These are phyloP conservation scores for Arthrobotrys iridis DNA, from an alignment of 2,329 filamentous ascomycete species.

Conservation along the genomic window DNA sequence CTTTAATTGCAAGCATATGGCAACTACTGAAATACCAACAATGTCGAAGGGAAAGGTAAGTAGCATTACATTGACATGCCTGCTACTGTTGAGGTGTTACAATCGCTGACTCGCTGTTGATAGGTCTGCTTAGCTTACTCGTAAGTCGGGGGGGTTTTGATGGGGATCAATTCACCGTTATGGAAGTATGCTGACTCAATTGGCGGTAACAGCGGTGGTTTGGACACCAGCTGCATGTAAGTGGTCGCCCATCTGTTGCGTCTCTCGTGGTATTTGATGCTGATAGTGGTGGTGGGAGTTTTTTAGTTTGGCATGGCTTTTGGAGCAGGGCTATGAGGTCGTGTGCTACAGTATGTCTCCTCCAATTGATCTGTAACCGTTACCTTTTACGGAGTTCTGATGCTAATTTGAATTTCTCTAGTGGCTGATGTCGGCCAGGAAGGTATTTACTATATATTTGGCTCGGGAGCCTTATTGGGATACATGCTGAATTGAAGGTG, in stretches of 20 bases:
- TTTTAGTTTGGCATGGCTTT: constrained; percentile 59
- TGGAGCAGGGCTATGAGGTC: constrained; percentile 70
- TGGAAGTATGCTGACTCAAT: constrained; percentile 36
- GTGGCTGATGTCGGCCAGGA: constrained; percentile 79
- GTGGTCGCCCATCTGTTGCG: constrained; percentile 57
- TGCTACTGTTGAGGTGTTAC: not conserved
- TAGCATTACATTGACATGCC: not conserved
- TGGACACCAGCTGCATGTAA: constrained; percentile 65
- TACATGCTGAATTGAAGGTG: constrained; percentile 53
- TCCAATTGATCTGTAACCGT: no score
- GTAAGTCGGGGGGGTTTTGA: constrained; percentile 53
- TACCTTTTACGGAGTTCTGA: no score
- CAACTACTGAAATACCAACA: constrained; percentile 31
- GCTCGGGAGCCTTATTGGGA: constrained; percentile 12
- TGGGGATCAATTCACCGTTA: not conserved
- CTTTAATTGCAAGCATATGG: constrained; percentile 18
- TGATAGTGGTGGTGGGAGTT: constrained; percentile 18
- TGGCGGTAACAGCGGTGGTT: constrained; percentile 60
- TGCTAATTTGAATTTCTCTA: constrained; percentile 55
- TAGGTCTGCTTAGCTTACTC: constrained; percentile 63
- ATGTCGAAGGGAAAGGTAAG: constrained; percentile 53
- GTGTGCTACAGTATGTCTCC: constrained; percentile 68
- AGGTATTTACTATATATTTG: constrained; percentile 60
- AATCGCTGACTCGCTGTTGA: not conserved
- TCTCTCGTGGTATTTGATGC: not conserved